Base-by-base conservation (phyloP, 371 early-diverging fungal genomes). In the Furculomyces boomerangus region DNA sequence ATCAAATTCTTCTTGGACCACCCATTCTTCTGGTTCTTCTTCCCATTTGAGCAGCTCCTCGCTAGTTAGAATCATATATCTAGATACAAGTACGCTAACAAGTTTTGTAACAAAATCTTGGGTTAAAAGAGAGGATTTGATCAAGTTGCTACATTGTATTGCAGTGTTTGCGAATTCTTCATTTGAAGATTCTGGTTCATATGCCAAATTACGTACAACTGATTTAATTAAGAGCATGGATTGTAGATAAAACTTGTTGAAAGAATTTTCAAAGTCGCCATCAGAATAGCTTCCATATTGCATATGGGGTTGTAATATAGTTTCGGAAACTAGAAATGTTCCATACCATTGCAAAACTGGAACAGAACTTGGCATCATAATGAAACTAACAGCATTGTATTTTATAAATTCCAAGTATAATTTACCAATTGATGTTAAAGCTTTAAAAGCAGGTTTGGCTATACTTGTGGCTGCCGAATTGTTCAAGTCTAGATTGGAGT, bases 11-110 rank as follows among this genome's bases (percentile, higher is more conserved):
- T 86, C 79, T 16, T 81, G 79, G 40, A 75, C 71, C 10, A 84
- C 66, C 81, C 86, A 94, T 1, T 73, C 77, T 67, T 94, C 93
- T 3, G 93, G 89, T 59, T 84, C 86, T 1, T 83, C 79, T 47
- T 85, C 80, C 93, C 91, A 92, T 60, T 67, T 67, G 27, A 67
- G 73, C 55, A 90, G 63, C 62, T 92, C 92, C 10, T 66, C 71
- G 0, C 74, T 70, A 22, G 74, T 74, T 29, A 89, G 62, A 8
- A 78, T 66, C 69, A 93, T 71, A 53, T 88, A 90, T 53, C 79
- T 74, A 3, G 80, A 72, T 29, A 92, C 74, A 22, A 92, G 64
- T 1, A 77, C 72, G 60, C 88, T 77, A 7, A 79, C 73, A 53
- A 79, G 74, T 18, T 63, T 57, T 35, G 63, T 60, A 5, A 87